Evolutionary conservation across 2,329 filamentous ascomycete genomes (phyloP).

Genomic region (Cladophialophora psammophila): DNA sequence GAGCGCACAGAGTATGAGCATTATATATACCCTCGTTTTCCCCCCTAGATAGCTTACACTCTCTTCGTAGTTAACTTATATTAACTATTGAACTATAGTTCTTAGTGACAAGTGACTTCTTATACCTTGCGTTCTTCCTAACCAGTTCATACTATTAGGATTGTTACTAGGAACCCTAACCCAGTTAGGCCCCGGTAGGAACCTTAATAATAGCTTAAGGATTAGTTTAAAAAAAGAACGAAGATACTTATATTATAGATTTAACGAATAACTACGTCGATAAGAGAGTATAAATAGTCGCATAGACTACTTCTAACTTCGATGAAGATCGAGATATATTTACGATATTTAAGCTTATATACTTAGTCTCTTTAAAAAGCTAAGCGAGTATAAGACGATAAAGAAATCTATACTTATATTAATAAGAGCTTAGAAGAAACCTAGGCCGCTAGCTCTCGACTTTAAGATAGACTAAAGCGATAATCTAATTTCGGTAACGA

Average conservation of each 20-base stretch:
- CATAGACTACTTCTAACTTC: background rate
- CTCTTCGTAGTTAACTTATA: too few species aligned
- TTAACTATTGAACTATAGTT: too few species aligned
- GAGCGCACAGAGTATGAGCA: too few species aligned
- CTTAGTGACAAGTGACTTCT: too few species aligned
- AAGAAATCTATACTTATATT: conserved; percentile 1
- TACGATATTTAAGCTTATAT: background rate
- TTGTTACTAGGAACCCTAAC: too few species aligned
- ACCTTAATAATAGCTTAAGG: too few species aligned
- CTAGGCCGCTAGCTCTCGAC: background rate
- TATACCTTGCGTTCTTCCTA: too few species aligned
- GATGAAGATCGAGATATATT: background rate
- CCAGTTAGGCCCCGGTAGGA: too few species aligned
- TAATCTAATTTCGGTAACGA: background rate
- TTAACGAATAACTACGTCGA: background rate
- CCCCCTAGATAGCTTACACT: too few species aligned
- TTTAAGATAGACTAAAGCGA: background rate
- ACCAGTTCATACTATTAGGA: too few species aligned
- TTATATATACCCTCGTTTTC: too few species aligned
- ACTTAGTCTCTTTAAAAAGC: conserved; percentile 12
- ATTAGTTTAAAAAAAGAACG: background rate
- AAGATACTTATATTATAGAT: background rate
- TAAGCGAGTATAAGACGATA: background rate
- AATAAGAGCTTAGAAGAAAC: conserved; percentile 2
- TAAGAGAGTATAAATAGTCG: background rate